phyloP scores from a whole-genome alignment of 208 protist genomes.

The Trypanosoma theileri region DNA sequence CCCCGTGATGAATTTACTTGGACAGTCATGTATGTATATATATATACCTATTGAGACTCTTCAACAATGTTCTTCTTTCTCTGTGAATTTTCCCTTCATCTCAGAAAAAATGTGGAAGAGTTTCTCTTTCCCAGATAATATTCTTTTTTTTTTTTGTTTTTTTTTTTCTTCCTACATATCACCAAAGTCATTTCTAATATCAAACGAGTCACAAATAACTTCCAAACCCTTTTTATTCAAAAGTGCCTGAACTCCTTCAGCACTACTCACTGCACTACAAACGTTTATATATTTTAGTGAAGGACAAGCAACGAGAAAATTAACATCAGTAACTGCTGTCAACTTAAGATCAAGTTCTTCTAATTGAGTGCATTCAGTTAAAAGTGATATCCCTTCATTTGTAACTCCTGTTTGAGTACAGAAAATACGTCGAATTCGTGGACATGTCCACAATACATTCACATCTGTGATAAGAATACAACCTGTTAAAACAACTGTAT shows the following conservation, averaged over 20 bases:
- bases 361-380: slow-evolving; percentile 54
- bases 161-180: slow-evolving; percentile 21
- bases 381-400: slow-evolving; percentile 62
- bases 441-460: slow-evolving; percentile 77
- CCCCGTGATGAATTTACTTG: not conserved
- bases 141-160: slow-evolving; percentile 6
- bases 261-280: slow-evolving; percentile 38
- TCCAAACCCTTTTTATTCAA: slow-evolving; percentile 46
- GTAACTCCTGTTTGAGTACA: slow-evolving; percentile 65
- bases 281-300: slow-evolving; percentile 73
- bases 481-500: slow-evolving; percentile 68
- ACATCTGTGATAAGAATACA: slow-evolving; percentile 74
- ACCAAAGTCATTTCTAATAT: slow-evolving; percentile 20
- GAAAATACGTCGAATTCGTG: slow-evolving; percentile 68
- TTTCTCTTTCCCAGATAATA: too few relatives aligned
- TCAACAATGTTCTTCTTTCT: too few relatives aligned
- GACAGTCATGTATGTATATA: too few relatives aligned
- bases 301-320: slow-evolving; percentile 50
- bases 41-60: too few relatives aligned
- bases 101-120: too few relatives aligned
- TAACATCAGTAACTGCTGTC: slow-evolving; percentile 62
- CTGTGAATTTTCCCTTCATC: too few relatives aligned
- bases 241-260: slow-evolving; percentile 51
- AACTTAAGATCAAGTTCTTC: slow-evolving; percentile 81
- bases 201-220: slow-evolving; percentile 73